Evolutionary conservation across 2,329 filamentous ascomycete genomes (phyloP), one percentile per base, ranked within the genome.

Genomic region (Talaromyces islandicus): DNA sequence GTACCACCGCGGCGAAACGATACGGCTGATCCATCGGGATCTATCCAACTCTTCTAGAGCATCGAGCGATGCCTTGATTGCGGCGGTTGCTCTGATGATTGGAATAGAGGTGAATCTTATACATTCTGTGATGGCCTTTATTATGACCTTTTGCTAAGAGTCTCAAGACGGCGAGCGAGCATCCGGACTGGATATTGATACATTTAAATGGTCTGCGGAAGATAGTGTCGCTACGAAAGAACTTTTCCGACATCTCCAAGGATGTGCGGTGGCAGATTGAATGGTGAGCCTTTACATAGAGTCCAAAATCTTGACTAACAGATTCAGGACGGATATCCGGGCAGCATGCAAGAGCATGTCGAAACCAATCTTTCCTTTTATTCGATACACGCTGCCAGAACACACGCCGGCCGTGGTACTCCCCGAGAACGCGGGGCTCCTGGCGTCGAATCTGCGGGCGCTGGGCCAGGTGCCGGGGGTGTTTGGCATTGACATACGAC

Each of bases 191-290:
- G 63, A 62, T 76, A 24, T 73, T 73, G 50, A 74, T 75, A 19
- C 73, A 76, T 54, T 60, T 76, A 11, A 73, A 73, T n/a, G 73
- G 73, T 2, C 57, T 76, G 51, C 66, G 73, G 30, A 73, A 75
- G 64, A 75, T 76, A 71, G 71, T 76, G 19, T 67, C 68, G 32
- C 63, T 76, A 61, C 67, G 73, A 57, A 70, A 71, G 46, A 74
- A 66, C 56, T 75, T 76, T 56, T 69, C 70, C 6, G 73, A 76
- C 41, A 72, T 76, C 4, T 67, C 69, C n/a, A 65, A 68, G 10
- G 69, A 74, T 54, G 65, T 76, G 38, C 73, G 73, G 53, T 74
- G 71, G 61, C 73, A 76, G 50, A 73, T 76, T 25, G 73, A 73
- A 67, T 76, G 73, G 73, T 76, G 30, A 54, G 70, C 64, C 2